Conservation (phyloP, 352 stramenopile genomes). For the Aphanomyces astaci region DNA sequence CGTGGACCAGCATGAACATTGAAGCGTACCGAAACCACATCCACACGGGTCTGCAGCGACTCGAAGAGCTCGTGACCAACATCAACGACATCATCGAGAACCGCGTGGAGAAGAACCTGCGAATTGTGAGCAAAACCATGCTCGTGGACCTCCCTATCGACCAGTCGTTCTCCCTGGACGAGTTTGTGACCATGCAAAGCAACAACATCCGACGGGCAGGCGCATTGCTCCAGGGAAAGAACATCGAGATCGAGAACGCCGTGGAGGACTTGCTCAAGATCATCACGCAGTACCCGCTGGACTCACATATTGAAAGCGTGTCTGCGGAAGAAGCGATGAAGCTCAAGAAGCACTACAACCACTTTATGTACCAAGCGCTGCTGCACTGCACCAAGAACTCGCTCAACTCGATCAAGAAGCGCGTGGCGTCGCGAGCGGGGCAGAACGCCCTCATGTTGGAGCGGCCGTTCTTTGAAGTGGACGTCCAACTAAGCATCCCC, state of each 20-base stretch:
- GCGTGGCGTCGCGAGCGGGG: constrained; percentile 87
- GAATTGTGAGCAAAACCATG: constrained; percentile 96
- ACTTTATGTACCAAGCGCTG: constrained; percentile 98
- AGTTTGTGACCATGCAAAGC: constrained; percentile 97
- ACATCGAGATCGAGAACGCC: constrained; percentile 97
- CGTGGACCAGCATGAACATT: constrained; percentile 99
- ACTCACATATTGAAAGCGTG: constrained; percentile 92
- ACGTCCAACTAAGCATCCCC: constrained; percentile 93
- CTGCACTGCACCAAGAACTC: constrained; percentile 97
- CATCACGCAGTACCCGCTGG: constrained; percentile 91
- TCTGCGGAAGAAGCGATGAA: constrained; percentile 92
- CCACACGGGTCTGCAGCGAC: constrained; percentile 87
- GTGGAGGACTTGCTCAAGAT: constrained; percentile 96
- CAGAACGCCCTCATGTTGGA: constrained; percentile 88
- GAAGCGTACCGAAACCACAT: constrained; percentile 95
- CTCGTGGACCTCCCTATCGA: constrained; percentile 95
- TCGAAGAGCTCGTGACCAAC: constrained; percentile 96
- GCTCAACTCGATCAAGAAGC: constrained; percentile 97
- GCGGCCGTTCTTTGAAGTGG: constrained; percentile 97
- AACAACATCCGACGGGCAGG: constrained; percentile 89
- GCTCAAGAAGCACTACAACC: constrained; percentile 98
- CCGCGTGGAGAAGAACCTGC: constrained; percentile 98
- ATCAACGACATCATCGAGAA: constrained; percentile 99
- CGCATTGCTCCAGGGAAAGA: constrained; percentile 94
- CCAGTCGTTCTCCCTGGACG: constrained; percentile 94